These are phyloP conservation scores for Flaveria ramosissima DNA, from an alignment of 129 eudicot genomes.

Conservation along the genomic window DNA sequence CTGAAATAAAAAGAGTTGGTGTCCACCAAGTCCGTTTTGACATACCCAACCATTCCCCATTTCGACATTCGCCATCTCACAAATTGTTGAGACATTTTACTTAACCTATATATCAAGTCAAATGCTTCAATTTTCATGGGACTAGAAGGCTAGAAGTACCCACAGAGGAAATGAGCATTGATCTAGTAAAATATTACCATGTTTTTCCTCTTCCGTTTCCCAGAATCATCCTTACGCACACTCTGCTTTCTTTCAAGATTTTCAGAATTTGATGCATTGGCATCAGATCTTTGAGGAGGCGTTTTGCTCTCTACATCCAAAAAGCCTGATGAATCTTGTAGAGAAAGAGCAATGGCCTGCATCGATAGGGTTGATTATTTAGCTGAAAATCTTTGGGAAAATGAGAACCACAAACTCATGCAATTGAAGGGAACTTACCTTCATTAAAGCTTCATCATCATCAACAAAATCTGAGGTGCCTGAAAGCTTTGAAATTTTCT, in stretches of 20 bases:
- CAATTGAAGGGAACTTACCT: slow-evolving; percentile 37
- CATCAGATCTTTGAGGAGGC: slow-evolving; percentile 40
- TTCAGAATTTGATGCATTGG: slow-evolving; percentile 23
- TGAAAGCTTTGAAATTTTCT: slow-evolving; percentile 41
- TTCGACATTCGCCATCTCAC: background rate
- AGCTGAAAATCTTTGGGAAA: slow-evolving; percentile 6
- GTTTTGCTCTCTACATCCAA: slow-evolving; percentile 35
- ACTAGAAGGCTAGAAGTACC: background rate
- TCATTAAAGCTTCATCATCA: slow-evolving; percentile 79
- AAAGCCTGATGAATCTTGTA: slow-evolving; percentile 64
- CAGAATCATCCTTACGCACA: slow-evolving; percentile 46
- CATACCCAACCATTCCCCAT: background rate
- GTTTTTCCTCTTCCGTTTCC: slow-evolving; percentile 66
- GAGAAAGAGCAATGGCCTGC: slow-evolving; percentile 96
- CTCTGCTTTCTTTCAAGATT: slow-evolving; percentile 32
- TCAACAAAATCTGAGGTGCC: slow-evolving; percentile 43
- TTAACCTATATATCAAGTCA: slow-evolving; percentile 16
- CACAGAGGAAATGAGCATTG: background rate
- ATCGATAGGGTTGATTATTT: slow-evolving; percentile 17
- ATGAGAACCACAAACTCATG: slow-evolving; percentile 24
- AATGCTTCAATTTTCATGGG: slow-evolving; percentile 14
- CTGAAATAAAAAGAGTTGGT: background rate
- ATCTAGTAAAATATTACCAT: slow-evolving; percentile 39
- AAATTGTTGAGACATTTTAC: background rate
- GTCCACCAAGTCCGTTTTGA: background rate